Conservation (phyloP, 176 grass and related monocot genomes). For the Pharus latifolius region DNA sequence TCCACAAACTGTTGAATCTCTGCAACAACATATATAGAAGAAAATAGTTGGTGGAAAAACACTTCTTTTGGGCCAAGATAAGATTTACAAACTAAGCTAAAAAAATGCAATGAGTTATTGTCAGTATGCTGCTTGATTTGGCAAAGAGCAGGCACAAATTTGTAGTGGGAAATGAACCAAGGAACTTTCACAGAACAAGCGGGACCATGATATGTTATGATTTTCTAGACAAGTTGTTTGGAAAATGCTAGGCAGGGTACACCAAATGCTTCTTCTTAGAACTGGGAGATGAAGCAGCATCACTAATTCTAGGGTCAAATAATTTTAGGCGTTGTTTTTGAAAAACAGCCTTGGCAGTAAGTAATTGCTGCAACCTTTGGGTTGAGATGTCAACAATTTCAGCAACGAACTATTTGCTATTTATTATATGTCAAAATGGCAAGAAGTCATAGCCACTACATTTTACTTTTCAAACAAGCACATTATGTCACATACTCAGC, state of each 20-base stretch:
- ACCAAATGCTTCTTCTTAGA: background rate
- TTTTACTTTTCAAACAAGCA: slow-evolving; percentile 1
- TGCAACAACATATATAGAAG: slow-evolving; percentile 31
- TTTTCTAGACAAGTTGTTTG: background rate
- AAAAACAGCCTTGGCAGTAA: background rate
- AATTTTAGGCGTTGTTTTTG: background rate
- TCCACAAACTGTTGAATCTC: slow-evolving; percentile 65
- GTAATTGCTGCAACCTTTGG: background rate
- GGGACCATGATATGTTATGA: background rate
- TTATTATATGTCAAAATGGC: background rate
- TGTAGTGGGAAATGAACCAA: background rate
- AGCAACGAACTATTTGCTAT: background rate
- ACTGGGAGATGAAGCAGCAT: background rate
- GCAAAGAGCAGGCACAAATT: slow-evolving; percentile 2
- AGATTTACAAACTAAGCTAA: background rate
- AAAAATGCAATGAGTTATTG: background rate
- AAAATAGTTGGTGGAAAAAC: background rate
- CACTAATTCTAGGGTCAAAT: background rate
- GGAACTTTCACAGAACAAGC: slow-evolving; percentile 9
- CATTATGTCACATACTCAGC: background rate
- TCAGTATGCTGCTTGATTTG: background rate
- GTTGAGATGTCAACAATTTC: background rate
- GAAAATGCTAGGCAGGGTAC: background rate
- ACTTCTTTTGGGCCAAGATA: background rate
- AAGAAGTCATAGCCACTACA: background rate